Conservation (phyloP, 306 rosid species). For the Canavalia ensiformis region DNA sequence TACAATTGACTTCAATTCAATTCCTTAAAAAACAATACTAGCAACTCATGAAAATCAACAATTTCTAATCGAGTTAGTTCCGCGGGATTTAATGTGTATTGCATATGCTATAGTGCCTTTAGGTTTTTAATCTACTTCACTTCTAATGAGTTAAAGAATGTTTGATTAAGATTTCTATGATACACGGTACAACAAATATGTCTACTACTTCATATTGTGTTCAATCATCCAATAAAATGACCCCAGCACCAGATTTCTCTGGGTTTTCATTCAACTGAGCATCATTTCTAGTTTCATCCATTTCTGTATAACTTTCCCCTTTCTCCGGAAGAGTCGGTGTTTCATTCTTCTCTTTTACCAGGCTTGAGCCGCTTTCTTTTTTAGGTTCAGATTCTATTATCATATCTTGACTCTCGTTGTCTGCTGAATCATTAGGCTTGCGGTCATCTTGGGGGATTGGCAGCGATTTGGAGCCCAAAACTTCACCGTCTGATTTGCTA, state of each 20-base stretch:
- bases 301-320: constrained; percentile 42
- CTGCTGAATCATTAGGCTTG: constrained; percentile 48
- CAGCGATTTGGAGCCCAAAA: constrained; percentile 41
- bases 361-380: constrained; percentile 49
- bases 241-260: constrained; percentile 50
- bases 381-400: constrained; percentile 49
- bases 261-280: constrained; percentile 48
- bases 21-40: not conserved
- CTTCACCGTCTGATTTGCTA: constrained; percentile 36
- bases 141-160: constrained; percentile 29
- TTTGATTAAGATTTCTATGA: constrained; percentile 28
- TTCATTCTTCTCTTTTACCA: constrained; percentile 45
- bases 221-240: constrained; percentile 64
- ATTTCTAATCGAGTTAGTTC: constrained; percentile 5
- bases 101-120: constrained; percentile 27
- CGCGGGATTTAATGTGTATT: constrained; percentile 4
- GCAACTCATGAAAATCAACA: constrained; percentile 16
- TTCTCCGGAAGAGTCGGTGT: constrained; percentile 20
- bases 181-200: constrained; percentile 44
- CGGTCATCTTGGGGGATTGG: constrained; percentile 46
- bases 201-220: not conserved
- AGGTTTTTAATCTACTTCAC: constrained; percentile 21
- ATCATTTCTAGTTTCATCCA: constrained; percentile 42
- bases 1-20: constrained; percentile 14
- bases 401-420: constrained; percentile 47